phyloP scores from a whole-genome alignment of 1,139 yeast genomes.

The Debaryomycetaceae sp. region DNA sequence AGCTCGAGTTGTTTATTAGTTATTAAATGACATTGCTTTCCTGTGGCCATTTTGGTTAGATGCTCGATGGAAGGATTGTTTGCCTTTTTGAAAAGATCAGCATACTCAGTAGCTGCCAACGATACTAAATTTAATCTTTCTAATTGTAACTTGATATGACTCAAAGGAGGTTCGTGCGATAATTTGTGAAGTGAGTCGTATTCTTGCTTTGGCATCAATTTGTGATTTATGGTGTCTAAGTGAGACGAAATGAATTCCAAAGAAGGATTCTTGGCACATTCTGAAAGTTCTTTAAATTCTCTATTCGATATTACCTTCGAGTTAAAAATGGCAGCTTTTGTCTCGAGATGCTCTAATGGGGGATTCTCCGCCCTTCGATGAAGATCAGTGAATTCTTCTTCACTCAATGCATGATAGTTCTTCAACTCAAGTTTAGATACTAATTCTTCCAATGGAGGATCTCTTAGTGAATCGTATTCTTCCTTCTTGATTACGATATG shows the following conservation, averaged over 20 bases:
- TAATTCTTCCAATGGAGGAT: conserved; percentile 18
- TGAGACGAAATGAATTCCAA: conserved; percentile 24
- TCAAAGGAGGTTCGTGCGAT: conserved; percentile 31
- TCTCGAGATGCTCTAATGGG: conserved; percentile 10
- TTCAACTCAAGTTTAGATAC: conserved; percentile 10
- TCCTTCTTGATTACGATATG: not conserved
- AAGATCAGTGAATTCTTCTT: not conserved
- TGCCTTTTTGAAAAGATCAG: conserved; percentile 32
- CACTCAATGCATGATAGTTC: conserved; percentile 5
- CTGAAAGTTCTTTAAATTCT: conserved; percentile 26
- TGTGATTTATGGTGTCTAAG: conserved; percentile 15
- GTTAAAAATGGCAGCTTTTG: conserved; percentile 22
- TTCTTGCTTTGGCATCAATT: conserved; percentile 12
- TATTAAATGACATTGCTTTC: conserved; percentile 9
- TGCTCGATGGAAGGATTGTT: conserved; percentile 19
- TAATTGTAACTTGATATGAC: conserved; percentile 33
- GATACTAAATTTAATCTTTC: conserved; percentile 35
- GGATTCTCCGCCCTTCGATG: conserved; percentile 15
- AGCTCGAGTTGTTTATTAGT: conserved; percentile 10
- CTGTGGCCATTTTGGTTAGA: conserved; percentile 9
- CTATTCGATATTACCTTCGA: conserved; percentile 27
- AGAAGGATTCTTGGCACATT: conserved; percentile 18
- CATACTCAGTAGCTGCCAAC: conserved; percentile 30
- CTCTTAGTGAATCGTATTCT: conserved; percentile 7
- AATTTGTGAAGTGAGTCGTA: conserved; percentile 16